Conservation (phyloP, 768 basidiomycete genomes). For the Hericium coralloides region DNA sequence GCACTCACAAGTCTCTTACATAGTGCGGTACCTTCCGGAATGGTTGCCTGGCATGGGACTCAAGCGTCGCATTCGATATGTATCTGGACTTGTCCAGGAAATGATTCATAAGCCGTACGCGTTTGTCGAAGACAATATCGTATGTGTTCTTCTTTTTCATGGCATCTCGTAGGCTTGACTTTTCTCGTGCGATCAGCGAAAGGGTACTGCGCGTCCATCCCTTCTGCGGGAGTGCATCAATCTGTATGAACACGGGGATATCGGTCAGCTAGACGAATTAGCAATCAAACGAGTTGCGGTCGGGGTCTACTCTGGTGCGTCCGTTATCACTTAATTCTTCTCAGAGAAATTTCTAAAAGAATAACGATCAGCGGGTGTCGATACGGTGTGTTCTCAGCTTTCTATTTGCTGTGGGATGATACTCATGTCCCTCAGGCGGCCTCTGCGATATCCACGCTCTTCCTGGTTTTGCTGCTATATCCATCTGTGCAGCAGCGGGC, state of each 20-base stretch:
- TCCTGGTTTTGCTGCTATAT: conserved; percentile 20
- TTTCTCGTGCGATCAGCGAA: neutral
- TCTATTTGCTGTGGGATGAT: neutral
- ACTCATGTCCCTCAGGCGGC: neutral
- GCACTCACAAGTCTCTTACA: conserved; percentile 16
- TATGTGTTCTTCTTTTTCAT: neutral
- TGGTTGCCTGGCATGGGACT: conserved; percentile 5
- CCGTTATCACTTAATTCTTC: neutral
- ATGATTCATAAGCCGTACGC: neutral
- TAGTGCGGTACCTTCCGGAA: conserved; percentile 1
- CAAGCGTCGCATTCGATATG: neutral
- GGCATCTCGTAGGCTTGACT: no score
- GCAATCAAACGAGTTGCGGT: neutral
- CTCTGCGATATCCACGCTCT: neutral
- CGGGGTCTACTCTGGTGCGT: neutral
- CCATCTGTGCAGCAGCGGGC: conserved; percentile 20
- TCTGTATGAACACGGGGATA: neutral
- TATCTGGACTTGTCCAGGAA: neutral
- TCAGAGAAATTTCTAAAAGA: neutral
- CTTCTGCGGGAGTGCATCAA: neutral
- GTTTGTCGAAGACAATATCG: neutral
- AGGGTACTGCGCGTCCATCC: neutral
- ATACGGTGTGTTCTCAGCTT: neutral
- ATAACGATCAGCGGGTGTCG: neutral
- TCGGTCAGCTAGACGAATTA: neutral